These are phyloP conservation scores for Boechera retrofracta DNA, from an alignment of 345 rosid genomes.

Conservation along the genomic window DNA sequence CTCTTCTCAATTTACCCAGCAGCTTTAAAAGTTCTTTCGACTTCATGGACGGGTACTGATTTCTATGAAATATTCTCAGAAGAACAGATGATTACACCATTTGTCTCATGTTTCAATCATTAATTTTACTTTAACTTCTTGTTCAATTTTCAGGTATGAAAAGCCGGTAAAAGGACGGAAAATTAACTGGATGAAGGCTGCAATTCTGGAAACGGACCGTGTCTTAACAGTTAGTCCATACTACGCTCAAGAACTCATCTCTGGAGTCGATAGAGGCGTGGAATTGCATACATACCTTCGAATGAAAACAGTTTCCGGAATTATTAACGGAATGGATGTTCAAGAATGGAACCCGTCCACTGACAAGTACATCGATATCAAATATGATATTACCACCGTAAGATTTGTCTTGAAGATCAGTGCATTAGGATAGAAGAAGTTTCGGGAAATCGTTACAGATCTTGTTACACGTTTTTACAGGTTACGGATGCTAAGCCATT, in stretches of 20 bases:
- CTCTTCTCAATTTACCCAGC: conserved; percentile 78
- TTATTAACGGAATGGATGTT: conserved; percentile 92
- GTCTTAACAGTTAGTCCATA: conserved; percentile 86
- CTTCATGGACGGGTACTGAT: conserved; percentile 75
- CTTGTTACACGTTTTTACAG: conserved; percentile 45
- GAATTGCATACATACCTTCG: conserved; percentile 73
- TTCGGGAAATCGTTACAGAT: neutral
- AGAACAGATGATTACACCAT: neutral
- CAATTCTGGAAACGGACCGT: conserved; percentile 72
- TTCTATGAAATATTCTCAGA: neutral
- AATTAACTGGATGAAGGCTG: conserved; percentile 98
- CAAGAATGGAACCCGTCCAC: conserved; percentile 94
- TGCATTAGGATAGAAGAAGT: neutral
- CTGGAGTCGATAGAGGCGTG: conserved; percentile 79
- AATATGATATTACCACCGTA: conserved; percentile 78
- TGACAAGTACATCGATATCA: conserved; percentile 72
- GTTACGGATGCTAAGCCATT: conserved; percentile 81
- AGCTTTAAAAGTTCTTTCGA: conserved; percentile 79
- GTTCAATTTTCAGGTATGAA: conserved; percentile 48
- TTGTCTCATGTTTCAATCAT: conserved; percentile 1
- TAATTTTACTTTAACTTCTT: neutral
- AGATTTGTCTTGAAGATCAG: conserved; percentile 38
- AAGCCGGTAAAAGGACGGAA: conserved; percentile 89
- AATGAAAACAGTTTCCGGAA: conserved; percentile 65
- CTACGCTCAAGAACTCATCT: conserved; percentile 83